Percentiles rank a stretch among this genome's conserved stretches.
phyloP scores from a whole-genome alignment of 176 grass and related monocot species.

The Oryza punctata region DNA sequence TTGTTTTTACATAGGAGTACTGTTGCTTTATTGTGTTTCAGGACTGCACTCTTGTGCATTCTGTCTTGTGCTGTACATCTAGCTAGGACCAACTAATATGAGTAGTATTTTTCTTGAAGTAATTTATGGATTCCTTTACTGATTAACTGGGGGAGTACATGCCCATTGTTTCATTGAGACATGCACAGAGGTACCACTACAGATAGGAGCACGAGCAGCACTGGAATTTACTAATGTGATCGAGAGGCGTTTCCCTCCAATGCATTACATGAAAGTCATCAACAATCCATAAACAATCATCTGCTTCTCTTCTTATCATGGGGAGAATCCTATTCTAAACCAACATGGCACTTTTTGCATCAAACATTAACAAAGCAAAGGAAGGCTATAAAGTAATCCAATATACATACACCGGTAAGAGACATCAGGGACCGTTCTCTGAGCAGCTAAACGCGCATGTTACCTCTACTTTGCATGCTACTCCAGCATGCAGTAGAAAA shows the following conservation, averaged over 20 bases:
- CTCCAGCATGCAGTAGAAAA: not conserved
- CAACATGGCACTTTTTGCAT: conserved; percentile 29
- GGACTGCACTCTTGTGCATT: not conserved
- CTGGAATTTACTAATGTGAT: not conserved
- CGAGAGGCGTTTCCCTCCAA: conserved; percentile 11
- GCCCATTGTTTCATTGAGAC: conserved; percentile 33
- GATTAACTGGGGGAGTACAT: not conserved
- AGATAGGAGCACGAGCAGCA: too few relatives aligned
- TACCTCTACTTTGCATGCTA: conserved; percentile 37
- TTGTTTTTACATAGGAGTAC: not conserved
- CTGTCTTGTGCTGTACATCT: not conserved
- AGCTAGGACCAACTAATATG: not conserved
- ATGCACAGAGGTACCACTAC: conserved; percentile 28
- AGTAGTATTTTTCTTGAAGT: not conserved
- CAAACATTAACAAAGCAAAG: conserved; percentile 45
- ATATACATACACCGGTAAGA: not conserved
- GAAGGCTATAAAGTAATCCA: conserved; percentile 26
- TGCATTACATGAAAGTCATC: conserved; percentile 49
- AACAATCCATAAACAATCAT: conserved; percentile 19
- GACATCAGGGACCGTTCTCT: conserved; percentile 22
- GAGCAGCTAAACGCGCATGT: conserved; percentile 40
- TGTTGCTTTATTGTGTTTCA: not conserved
- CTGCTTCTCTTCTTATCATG: conserved; percentile 32
- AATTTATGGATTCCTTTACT: not conserved
- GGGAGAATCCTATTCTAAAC: conserved; percentile 48